Evolutionary conservation across 1,284 basidiomycete species (phyloP).

Genomic region (Meira miltonrushii): DNA sequence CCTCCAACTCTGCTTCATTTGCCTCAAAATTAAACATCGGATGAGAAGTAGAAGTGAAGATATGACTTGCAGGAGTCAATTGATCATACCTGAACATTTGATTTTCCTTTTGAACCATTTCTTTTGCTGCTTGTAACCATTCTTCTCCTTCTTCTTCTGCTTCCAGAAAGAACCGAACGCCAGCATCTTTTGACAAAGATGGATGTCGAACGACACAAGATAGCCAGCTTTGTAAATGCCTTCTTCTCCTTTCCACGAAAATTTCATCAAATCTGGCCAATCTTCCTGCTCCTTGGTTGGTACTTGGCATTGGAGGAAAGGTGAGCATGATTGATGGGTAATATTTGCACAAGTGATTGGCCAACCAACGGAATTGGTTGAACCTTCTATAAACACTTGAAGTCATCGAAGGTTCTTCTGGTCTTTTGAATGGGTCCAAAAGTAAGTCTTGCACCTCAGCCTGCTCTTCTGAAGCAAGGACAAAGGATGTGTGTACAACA

Average conservation of each 20-base stretch:
- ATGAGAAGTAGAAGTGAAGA: constrained; percentile 74
- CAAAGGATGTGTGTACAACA: constrained; percentile 63
- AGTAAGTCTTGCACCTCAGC: neutral
- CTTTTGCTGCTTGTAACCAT: constrained; percentile 5
- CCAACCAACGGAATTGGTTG: constrained; percentile 72
- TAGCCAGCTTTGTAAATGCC: constrained; percentile 74
- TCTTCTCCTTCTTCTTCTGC: constrained; percentile 23
- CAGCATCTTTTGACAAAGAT: constrained; percentile 69
- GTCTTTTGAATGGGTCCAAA: neutral
- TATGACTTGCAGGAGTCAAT: constrained; percentile 40
- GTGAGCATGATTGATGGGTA: constrained; percentile 68
- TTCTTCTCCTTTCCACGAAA: constrained; percentile 73
- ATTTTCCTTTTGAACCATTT: neutral
- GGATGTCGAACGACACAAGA: constrained; percentile 69
- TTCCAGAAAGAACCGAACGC: constrained; percentile 69
- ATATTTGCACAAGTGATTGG: constrained; percentile 61
- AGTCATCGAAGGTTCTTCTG: constrained; percentile 22
- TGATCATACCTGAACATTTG: neutral
- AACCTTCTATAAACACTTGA: constrained; percentile 66
- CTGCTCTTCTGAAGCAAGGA: constrained; percentile 6
- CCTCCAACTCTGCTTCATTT: constrained; percentile 24
- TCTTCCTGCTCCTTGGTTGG: constrained; percentile 65
- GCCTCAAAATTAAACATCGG: constrained; percentile 73
- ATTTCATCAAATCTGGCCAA: constrained; percentile 70
- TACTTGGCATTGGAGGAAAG: constrained; percentile 68